Percentiles rank a stretch among this genome's conserved stretches.
phyloP scores from a whole-genome alignment of 2,329 filamentous ascomycete genomes.

The Fusarium tjaetaba region DNA sequence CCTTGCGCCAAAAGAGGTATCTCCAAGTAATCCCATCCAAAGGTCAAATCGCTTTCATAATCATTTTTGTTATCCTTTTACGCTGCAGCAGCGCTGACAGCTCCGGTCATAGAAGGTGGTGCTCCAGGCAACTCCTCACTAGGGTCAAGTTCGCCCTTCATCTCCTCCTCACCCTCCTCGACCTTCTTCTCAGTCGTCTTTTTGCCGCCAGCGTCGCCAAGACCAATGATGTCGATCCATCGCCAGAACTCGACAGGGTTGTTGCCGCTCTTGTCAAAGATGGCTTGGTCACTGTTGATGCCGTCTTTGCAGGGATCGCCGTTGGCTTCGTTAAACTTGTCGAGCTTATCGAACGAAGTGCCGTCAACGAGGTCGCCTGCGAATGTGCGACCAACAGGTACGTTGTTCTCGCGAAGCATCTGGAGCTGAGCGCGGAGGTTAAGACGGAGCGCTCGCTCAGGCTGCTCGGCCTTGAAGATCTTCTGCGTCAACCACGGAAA shows the following conservation, averaged over 20 bases:
- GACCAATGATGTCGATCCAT: slow-evolving; percentile 63
- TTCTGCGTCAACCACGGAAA: slow-evolving; percentile 76
- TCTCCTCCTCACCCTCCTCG: slow-evolving; percentile 49
- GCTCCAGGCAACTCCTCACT: slow-evolving; percentile 39
- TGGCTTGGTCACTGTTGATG: slow-evolving; percentile 59
- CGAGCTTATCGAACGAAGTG: slow-evolving; percentile 50
- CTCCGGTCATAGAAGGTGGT: slow-evolving; percentile 2
- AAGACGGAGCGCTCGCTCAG: slow-evolving; percentile 66
- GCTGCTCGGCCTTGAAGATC: slow-evolving; percentile 66
- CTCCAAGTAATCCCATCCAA: slow-evolving; percentile 11
- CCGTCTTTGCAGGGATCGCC: slow-evolving; percentile 48
- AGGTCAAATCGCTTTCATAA: slow-evolving; percentile 33
- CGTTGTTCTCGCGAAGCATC: slow-evolving; percentile 60
- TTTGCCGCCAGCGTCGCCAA: slow-evolving; percentile 50
- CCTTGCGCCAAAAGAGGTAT: slow-evolving; percentile 33
- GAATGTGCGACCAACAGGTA: slow-evolving; percentile 62
- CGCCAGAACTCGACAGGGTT: slow-evolving; percentile 59
- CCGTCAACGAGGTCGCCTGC: slow-evolving; percentile 62
- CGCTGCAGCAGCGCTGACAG: slow-evolving; percentile 33
- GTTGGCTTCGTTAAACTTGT: slow-evolving; percentile 30
- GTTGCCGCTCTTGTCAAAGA: slow-evolving; percentile 57
- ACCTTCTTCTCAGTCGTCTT: slow-evolving; percentile 47
- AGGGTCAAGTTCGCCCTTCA: slow-evolving; percentile 51
- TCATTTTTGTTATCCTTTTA: slow-evolving; percentile 13
- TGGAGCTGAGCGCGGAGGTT: slow-evolving; percentile 69